Evolutionary conservation across 257 asterid species (phyloP).

Genomic region (Parsonsia alboflavescens): DNA sequence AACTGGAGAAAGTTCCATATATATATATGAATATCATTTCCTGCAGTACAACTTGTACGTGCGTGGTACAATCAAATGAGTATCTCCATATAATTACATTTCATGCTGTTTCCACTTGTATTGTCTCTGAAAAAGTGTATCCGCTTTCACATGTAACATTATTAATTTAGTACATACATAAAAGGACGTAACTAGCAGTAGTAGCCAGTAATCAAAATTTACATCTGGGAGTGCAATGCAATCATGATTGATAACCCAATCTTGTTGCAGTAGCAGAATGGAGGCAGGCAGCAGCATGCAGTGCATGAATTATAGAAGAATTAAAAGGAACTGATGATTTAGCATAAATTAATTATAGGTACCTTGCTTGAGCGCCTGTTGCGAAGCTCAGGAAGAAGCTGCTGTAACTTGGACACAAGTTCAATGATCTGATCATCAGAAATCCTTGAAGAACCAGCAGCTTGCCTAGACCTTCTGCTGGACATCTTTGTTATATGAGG

Average conservation of each 20-base stretch:
- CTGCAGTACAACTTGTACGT: not conserved
- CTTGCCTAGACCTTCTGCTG: conserved; percentile 37
- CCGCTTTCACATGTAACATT: not conserved
- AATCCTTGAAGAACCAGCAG: conserved; percentile 32
- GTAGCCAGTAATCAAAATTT: not conserved
- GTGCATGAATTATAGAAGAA: not conserved
- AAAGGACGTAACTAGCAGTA: not conserved
- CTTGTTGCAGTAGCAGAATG: not conserved
- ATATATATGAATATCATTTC: not conserved
- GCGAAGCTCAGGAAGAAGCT: conserved; percentile 42
- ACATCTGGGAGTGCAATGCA: not conserved
- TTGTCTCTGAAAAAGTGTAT: not conserved
- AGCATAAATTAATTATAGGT: not conserved
- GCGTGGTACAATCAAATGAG: not conserved
- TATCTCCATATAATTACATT: not conserved
- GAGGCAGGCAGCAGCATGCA: not conserved
- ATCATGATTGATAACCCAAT: too few species aligned
- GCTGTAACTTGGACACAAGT: conserved; percentile 43
- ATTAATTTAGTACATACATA: not conserved
- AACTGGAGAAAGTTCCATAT: not conserved
- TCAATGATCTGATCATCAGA: conserved; percentile 41
- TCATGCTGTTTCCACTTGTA: not conserved
- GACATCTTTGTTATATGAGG: conserved; percentile 26
- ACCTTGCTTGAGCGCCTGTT: conserved; percentile 39
- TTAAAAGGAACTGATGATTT: not conserved